These are phyloP conservation scores for Yarrowia yakushimensis DNA, from an alignment of 805 yeast species.

Conservation along the genomic window DNA sequence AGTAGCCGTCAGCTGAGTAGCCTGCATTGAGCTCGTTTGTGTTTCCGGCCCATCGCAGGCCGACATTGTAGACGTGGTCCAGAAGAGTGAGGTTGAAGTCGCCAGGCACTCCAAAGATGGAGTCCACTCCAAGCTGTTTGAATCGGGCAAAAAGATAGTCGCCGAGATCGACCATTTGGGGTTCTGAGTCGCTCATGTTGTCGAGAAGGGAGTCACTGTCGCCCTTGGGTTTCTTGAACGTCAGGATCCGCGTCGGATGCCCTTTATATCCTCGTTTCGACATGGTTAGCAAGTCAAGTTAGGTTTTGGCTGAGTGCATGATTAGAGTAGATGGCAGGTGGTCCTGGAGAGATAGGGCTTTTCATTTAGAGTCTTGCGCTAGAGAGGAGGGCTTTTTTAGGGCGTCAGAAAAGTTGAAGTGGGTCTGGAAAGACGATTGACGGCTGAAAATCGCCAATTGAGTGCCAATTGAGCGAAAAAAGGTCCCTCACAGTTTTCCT, in stretches of 20 bases:
- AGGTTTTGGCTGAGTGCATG: slow-evolving; percentile 7
- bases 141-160: slow-evolving; percentile 75
- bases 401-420: too few relatives aligned
- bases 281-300: slow-evolving; percentile 24
- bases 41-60: slow-evolving; percentile 83
- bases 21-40: slow-evolving; percentile 89
- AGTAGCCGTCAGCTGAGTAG: slow-evolving; percentile 85
- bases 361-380: too few relatives aligned
- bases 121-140: slow-evolving; percentile 61
- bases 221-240: slow-evolving; percentile 12
- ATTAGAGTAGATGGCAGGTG: background rate
- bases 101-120: slow-evolving; percentile 58
- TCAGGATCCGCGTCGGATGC: slow-evolving; percentile 23
- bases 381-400: too few relatives aligned
- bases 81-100: slow-evolving; percentile 57
- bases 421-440: too few relatives aligned
- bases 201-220: background rate
- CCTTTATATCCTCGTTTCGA: slow-evolving; percentile 25
- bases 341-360: background rate
- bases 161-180: slow-evolving; percentile 56
- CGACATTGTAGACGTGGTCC: slow-evolving; percentile 59
- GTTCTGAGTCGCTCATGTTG: slow-evolving; percentile 12
- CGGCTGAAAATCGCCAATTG: too few relatives aligned
- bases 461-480: too few relatives aligned
- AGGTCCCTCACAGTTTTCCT: too few relatives aligned